Evolutionary conservation across 208 protist species (phyloP), one percentile per base, ranked within the genome.

Genomic region (Leishmania tropica): DNA sequence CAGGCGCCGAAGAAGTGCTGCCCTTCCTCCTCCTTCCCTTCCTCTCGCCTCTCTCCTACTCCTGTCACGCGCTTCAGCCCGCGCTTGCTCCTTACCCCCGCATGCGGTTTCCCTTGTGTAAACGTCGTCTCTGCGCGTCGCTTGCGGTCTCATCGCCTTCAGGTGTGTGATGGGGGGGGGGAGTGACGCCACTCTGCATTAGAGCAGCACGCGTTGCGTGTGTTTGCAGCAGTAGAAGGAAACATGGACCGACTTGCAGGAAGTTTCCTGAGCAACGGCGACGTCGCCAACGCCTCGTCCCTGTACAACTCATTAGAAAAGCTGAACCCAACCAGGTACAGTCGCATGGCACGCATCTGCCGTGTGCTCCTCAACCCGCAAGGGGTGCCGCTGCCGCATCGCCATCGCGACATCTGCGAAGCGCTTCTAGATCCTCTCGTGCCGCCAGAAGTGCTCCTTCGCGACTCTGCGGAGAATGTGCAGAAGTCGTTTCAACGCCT

Each of bases 271-370:
- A 84, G 80, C 45, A 89, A 79, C 58, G 95, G 95, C 72, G 95
- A 97, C 72, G 79, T 97, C 31, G 87, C 85, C 56, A 89, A 85
- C 58, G 95, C 95, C 1, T 91, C 91, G 1, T 83, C 83, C 13
- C 81, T 97, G 21, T 97, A 95, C 84, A 88, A 86, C 56, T 96
- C 93, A 3, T 81, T 97, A 24, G 92, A 93, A 79, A 83, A 94
- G 40, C 72, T 96, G 28, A 89, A 96, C 67, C 92, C 89, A 6
- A 53, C n/a, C 35, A 88, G 86, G 77, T 92, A 95, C 86, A 87
- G 81, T 31, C 90, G 87, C 62, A 94, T 95, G 90, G 93, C 92
- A 17, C 89, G 91, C 53, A 84, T 93, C 48, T 95, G 93, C 62
- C 83, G 95, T 53, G 95, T 96, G 7, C 85, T 97, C 51, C 80